Percentiles rank a stretch among this genome's conserved stretches.
Evolutionary conservation across 1,284 basidiomycete species (phyloP).

Genomic region (Apiotrichum porosum): DNA sequence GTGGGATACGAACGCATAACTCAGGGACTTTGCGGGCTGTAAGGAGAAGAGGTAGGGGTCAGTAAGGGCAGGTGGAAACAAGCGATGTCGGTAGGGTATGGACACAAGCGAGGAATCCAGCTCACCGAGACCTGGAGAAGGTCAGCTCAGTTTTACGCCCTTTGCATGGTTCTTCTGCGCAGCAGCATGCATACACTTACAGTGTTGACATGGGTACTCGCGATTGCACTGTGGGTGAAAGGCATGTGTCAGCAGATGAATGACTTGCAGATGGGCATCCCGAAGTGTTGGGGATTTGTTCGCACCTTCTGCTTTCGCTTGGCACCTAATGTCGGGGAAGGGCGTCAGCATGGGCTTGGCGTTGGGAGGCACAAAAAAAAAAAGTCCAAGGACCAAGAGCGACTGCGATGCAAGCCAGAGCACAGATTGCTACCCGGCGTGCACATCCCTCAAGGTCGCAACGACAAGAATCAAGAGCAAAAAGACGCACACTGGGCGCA

Average conservation of each 20-base stretch:
- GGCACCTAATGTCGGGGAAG: slow-evolving; percentile 28
- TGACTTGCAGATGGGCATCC: background rate
- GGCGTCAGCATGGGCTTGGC: slow-evolving; percentile 10
- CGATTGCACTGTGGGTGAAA: slow-evolving; percentile 44
- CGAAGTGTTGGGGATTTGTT: background rate
- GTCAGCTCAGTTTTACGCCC: background rate
- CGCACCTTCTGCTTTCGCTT: slow-evolving; percentile 47
- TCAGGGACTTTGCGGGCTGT: slow-evolving; percentile 48
- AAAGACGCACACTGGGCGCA: slow-evolving; percentile 46
- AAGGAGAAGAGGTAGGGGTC: background rate
- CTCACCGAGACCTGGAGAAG: slow-evolving; percentile 24
- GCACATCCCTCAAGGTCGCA: no score
- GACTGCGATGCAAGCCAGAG: no score
- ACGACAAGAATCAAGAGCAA: background rate
- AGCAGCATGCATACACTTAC: slow-evolving; percentile 25
- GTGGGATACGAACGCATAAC: slow-evolving; percentile 37
- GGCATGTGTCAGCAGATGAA: no score
- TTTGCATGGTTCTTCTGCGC: background rate
- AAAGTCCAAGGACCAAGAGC: background rate
- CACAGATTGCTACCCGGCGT: no score
- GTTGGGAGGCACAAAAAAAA: background rate
- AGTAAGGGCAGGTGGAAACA: background rate
- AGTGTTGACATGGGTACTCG: slow-evolving; percentile 50
- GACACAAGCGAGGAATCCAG: background rate
- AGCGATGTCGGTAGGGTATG: background rate